Base-by-base conservation (phyloP, 495 filamentous ascomycete species). In the Aspergillus carlsbadensis region DNA sequence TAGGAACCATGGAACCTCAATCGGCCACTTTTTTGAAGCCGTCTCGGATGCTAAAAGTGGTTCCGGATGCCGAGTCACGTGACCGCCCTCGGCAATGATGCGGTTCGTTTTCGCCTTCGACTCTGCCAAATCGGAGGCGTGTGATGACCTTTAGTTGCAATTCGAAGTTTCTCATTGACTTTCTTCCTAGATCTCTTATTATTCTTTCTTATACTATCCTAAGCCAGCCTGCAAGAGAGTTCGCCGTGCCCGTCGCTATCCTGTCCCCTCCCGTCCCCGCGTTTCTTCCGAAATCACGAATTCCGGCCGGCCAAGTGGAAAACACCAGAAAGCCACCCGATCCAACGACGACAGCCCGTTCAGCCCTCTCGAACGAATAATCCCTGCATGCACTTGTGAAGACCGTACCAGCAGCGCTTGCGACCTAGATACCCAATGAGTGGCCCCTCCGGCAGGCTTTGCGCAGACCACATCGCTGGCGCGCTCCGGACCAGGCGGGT, bases 391-490 rank as follows among this genome's bases (percentile, higher is more conserved):
- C 21, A n/a, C 29, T 41, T 14, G 29, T 40, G 48, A n/a, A 31
- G n/a, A 37, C 14, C 18, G 2, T 8, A 34, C 4, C 5, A 7
- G 21, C 22, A 11, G 53, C 10, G 21, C 40, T 40, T 41, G 42
- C 33, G 43, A 45, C 45, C 21, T 41, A 56, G n/a, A 45, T 29
- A 17, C 46, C 26, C 43, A 60, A 73, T 75, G 70, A 74, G 66
- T 49, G 65, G 66, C 21, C 58, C 68, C 14, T 68, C 71, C 24
- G 64, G 64, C 26, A 72, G 64, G 55, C 57, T 74, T 33, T 69
- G 70, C 63, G 63, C 68, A 21, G 66, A 73, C 41, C 69, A 65
- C 50, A 53, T 73, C 39, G 67, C 70, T 14, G 57, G 62, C 48
- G 67, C 70, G 33, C 62, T 73, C 52, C 58, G 67, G 54, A 24